Percentiles rank a stretch among this genome's conserved stretches.
These are phyloP conservation scores for Geranium incanum DNA, from an alignment of 441 rosid genomes.

Conservation along the genomic window DNA sequence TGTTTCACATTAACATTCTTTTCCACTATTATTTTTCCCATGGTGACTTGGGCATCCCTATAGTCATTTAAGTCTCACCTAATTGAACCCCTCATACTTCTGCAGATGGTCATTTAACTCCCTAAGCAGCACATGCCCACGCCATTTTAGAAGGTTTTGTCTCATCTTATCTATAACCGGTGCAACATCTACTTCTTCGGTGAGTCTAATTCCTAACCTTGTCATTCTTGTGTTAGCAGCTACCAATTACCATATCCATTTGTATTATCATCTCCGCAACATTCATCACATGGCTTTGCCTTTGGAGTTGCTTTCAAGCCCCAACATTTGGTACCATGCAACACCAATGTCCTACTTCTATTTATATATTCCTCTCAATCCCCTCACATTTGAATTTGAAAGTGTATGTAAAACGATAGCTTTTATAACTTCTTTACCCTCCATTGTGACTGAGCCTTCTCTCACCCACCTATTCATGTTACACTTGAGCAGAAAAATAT, in stretches of 20 bases:
- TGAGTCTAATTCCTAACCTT: background rate
- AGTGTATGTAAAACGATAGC: background rate
- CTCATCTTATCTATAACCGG: background rate
- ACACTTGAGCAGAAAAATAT: background rate
- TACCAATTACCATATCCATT: background rate
- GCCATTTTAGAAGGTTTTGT: background rate
- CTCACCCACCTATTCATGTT: background rate
- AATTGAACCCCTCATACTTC: background rate
- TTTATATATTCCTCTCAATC: background rate
- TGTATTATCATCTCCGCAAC: background rate
- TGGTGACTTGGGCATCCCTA: background rate
- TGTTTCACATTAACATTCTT: background rate
- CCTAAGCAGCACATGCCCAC: background rate
- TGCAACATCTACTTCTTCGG: background rate
- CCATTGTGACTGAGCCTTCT: background rate
- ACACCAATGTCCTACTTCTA: background rate
- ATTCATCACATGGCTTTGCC: background rate
- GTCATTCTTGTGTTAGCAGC: background rate
- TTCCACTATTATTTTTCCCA: background rate
- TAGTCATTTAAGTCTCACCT: background rate
- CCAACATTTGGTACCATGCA: background rate
- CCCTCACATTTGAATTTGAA: background rate
- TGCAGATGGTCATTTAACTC: background rate
- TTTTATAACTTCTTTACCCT: background rate
- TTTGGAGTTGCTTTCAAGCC: background rate